phyloP scores from a whole-genome alignment of 2,329 filamentous ascomycete genomes.

The Neurospora sp. region DNA sequence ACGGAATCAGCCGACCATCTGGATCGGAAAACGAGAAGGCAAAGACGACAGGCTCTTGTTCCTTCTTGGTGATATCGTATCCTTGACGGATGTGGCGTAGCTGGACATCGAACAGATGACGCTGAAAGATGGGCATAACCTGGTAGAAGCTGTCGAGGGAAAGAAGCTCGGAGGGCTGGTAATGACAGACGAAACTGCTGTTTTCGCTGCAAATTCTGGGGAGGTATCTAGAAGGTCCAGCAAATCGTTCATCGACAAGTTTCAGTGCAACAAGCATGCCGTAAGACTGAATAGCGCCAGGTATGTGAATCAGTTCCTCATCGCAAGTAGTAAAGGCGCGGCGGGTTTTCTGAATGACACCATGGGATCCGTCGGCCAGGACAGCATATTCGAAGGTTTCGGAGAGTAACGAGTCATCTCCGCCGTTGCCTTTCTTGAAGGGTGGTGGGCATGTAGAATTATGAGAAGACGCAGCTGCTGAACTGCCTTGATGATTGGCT shows the following conservation, averaged over 20 bases:
- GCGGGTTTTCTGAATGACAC: conserved; percentile 70
- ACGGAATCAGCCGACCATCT: conserved; percentile 49
- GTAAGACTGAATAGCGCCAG: conserved; percentile 72
- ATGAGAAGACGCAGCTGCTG: neutral
- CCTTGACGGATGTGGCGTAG: conserved; percentile 80
- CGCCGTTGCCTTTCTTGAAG: neutral
- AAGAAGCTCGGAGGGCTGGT: conserved; percentile 67
- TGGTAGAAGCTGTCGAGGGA: conserved; percentile 53
- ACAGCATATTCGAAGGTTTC: conserved; percentile 68
- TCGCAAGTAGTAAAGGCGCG: conserved; percentile 70
- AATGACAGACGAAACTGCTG: conserved; percentile 62
- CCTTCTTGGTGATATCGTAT: conserved; percentile 60
- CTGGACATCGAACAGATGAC: conserved; percentile 74
- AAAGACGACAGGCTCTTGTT: conserved; percentile 64
- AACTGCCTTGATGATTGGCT: neutral
- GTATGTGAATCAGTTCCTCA: conserved; percentile 83
- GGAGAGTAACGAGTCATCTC: conserved; percentile 44
- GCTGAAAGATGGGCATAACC: conserved; percentile 61
- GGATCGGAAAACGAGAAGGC: conserved; percentile 59
- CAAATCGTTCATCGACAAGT: conserved; percentile 55
- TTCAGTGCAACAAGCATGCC: conserved; percentile 66
- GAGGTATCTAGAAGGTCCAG: conserved; percentile 30
- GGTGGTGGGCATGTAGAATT: neutral
- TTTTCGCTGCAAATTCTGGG: conserved; percentile 77
- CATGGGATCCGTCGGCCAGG: conserved; percentile 62